Evolutionary conservation across 2,329 filamentous ascomycete genomes (phyloP).

Genomic region (Septoria petroselini): DNA sequence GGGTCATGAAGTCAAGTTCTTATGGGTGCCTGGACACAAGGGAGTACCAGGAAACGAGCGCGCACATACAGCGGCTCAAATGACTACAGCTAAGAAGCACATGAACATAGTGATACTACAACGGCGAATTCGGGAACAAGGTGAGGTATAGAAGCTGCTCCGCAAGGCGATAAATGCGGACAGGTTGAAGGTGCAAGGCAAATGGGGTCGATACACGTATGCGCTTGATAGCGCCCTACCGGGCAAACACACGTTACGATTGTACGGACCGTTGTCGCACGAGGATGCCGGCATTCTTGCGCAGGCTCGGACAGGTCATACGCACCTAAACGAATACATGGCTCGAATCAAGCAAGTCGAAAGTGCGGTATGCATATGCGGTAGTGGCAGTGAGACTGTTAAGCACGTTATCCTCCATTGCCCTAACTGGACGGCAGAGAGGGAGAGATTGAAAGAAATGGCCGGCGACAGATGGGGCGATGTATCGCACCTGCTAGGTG

Average conservation of each 20-base stretch:
- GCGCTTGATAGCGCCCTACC: neutral
- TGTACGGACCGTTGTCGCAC: neutral
- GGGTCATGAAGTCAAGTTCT: conserved; percentile 10
- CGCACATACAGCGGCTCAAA: too few species aligned
- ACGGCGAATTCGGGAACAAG: too few species aligned
- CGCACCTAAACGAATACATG: neutral
- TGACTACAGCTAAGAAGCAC: too few species aligned
- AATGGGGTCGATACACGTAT: neutral
- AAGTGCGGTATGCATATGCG: neutral
- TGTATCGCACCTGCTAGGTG: neutral
- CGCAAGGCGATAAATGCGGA: neutral
- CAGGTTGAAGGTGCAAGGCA: neutral
- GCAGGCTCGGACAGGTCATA: neutral
- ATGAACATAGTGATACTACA: too few species aligned
- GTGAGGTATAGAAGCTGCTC: too few species aligned
- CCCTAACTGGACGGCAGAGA: neutral
- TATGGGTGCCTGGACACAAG: neutral
- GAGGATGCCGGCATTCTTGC: neutral
- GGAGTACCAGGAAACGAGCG: too few species aligned
- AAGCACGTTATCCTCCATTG: neutral
- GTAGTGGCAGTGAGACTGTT: neutral
- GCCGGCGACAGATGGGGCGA: neutral
- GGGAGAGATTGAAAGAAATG: neutral
- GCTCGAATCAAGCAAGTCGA: neutral
- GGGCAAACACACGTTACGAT: neutral